Evolutionary conservation across 108 stramenopile species (phyloP).

Genomic region (Skeletonema potamos): DNA sequence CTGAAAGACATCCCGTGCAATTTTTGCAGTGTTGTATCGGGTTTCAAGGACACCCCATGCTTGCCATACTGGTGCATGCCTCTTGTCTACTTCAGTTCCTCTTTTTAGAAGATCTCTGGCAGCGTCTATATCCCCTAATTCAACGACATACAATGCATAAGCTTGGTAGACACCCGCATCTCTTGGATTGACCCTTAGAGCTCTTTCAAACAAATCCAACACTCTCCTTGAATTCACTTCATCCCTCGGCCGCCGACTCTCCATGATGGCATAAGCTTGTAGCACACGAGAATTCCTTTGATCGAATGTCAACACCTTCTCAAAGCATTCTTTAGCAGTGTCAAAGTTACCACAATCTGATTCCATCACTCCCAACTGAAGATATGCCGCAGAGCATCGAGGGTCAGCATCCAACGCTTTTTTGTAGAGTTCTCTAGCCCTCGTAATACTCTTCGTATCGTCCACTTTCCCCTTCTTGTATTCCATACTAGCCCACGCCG

Average conservation of each 20-base stretch:
- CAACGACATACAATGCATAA: conserved; percentile 82
- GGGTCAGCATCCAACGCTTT: conserved; percentile 75
- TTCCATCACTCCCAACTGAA: conserved; percentile 87
- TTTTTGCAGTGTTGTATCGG: conserved; percentile 64
- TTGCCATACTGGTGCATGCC: conserved; percentile 88
- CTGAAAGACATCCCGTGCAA: conserved; percentile 82
- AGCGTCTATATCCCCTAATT: conserved; percentile 81
- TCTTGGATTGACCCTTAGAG: conserved; percentile 73
- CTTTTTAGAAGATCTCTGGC: conserved; percentile 74
- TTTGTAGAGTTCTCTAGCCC: conserved; percentile 64
- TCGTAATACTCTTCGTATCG: conserved; percentile 31
- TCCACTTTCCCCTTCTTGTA: conserved; percentile 62
- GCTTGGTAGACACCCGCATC: conserved; percentile 89
- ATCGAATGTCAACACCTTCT: conserved; percentile 78
- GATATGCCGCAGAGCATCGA: conserved; percentile 73
- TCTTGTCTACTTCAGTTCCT: conserved; percentile 78
- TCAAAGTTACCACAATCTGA: conserved; percentile 74
- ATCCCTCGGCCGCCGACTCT: conserved; percentile 68
- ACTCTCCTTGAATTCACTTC: conserved; percentile 72
- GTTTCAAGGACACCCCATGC: conserved; percentile 94
- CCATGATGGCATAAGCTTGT: conserved; percentile 92
- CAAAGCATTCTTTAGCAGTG: conserved; percentile 75
- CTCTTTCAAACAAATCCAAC: conserved; percentile 85
- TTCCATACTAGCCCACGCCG: conserved; percentile 88
- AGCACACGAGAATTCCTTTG: conserved; percentile 82